These are phyloP conservation scores for Lactuca saligna DNA, from an alignment of 129 eudicot species.

Conservation along the genomic window DNA sequence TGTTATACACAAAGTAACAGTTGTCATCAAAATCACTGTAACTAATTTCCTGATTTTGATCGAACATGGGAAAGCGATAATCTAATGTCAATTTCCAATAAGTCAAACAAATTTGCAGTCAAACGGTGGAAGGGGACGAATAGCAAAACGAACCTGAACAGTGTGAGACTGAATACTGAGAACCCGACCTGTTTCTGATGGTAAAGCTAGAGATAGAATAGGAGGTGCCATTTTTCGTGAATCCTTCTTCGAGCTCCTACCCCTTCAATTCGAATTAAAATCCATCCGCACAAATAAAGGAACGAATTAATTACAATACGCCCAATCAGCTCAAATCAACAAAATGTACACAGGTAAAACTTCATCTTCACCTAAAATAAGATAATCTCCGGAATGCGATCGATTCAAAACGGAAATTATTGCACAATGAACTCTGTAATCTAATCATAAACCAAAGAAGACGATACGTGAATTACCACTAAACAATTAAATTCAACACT, in stretches of 20 bases:
- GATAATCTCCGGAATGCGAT: constrained; percentile 17
- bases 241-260: constrained; percentile 37
- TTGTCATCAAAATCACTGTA: no score
- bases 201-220: constrained; percentile 78
- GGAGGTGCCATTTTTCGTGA: constrained; percentile 55
- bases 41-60: no score
- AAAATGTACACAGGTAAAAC: background rate
- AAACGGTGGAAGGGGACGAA: background rate
- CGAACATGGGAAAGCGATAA: no score
- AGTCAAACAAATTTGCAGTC: background rate
- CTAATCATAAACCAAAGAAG: constrained; percentile 26
- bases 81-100: background rate
- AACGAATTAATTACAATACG: background rate
- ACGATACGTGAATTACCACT: background rate
- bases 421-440: constrained; percentile 8
- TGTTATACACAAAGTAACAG: background rate
- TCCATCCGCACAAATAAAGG: background rate
- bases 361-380: constrained; percentile 35
- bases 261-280: constrained; percentile 24
- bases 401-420: constrained; percentile 8
- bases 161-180: constrained; percentile 98
- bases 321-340: background rate
- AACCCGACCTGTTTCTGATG: constrained; percentile 91
- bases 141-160: constrained; percentile 57
- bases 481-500: background rate